Evolutionary conservation across 805 yeast species (phyloP), one percentile per base, ranked within the genome.

Genomic region (Cyberlindnera meyerae): DNA sequence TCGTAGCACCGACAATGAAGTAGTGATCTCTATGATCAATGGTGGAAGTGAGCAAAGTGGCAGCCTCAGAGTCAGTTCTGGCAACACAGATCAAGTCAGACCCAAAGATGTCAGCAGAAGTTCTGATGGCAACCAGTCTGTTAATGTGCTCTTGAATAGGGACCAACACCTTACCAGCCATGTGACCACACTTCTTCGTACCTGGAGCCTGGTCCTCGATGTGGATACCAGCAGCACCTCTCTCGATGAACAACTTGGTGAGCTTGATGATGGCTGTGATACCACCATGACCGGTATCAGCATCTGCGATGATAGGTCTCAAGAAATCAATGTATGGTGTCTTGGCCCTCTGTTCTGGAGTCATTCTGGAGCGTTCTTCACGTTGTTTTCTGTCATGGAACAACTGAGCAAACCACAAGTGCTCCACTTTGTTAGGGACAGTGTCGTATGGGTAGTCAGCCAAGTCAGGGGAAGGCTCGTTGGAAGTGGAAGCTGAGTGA

Each of bases 161-260:
- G 45, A 90, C 96, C 51, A 90, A 77, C 36, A 93, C 97, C 66
- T 93, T 87, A 54, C 97, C 97, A 49, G 95, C 97, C 97, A 90
- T 90, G 67, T 90, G 97, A 44, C 97, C 97, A 70, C 97, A 90
- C 70, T 90, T 90, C 66, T 90, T 90, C 54, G 97, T 90, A 55
- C 97, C 96, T 37, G 97, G 96, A 37, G 97, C 96, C 73, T 90
- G 97, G 66, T 90, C 97, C 70, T 90, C 98, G 61, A 90, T 88
- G 63, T 90, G 98, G 55, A 90, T 88, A 59, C 97, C 97, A 42
- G 97, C 97, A 39, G 97, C 98, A 64, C 97, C 97, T 56, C 94
- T 79, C 70, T 90, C 97, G 53, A 90, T 85, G 60, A 90, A 90
- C 79, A 90, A 73, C 71, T 90, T 90, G 55, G 96, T 88, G 62